Evolutionary conservation across 78 protist species (phyloP).

Genomic region (Speleostelium caveatum): DNA sequence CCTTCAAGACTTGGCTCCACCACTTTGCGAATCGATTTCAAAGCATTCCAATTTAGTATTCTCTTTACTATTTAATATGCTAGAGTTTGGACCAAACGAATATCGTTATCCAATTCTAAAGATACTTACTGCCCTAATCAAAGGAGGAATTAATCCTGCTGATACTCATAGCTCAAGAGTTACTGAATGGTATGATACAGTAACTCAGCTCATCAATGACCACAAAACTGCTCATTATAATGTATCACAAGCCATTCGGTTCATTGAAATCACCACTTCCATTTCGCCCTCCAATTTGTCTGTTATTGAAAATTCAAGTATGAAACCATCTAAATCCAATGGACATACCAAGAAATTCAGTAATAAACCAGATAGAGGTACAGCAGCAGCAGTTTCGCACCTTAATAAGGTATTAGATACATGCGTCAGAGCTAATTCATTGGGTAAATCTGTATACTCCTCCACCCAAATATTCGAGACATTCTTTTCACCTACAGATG

Average conservation of each 20-base stretch:
- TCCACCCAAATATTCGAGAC: conserved; percentile 70
- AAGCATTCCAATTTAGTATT: conserved; percentile 41
- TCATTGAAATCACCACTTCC: conserved; percentile 43
- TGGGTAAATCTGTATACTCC: conserved; percentile 58
- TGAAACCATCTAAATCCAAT: conserved; percentile 38
- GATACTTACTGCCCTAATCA: conserved; percentile 28
- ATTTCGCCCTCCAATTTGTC: conserved; percentile 42
- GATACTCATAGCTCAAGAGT: conserved; percentile 47
- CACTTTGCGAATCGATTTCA: conserved; percentile 31
- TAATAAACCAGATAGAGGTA: conserved; percentile 67
- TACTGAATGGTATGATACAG: conserved; percentile 68
- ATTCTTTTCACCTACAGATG: conserved; percentile 52
- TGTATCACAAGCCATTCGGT: conserved; percentile 46
- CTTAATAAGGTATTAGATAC: conserved; percentile 48
- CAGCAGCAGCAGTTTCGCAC: conserved; percentile 6
- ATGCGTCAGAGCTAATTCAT: background rate
- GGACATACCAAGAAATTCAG: conserved; percentile 36
- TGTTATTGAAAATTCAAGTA: conserved; percentile 50
- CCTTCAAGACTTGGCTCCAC: conserved; percentile 4
- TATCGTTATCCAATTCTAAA: conserved; percentile 61
- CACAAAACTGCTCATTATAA: conserved; percentile 65
- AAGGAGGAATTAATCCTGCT: conserved; percentile 72
- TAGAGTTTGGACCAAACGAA: conserved; percentile 55
- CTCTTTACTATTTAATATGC: conserved; percentile 37
- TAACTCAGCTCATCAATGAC: conserved; percentile 49